These are phyloP conservation scores for Nannochloropsis granulata DNA, from an alignment of 108 stramenopile species.

Conservation along the genomic window DNA sequence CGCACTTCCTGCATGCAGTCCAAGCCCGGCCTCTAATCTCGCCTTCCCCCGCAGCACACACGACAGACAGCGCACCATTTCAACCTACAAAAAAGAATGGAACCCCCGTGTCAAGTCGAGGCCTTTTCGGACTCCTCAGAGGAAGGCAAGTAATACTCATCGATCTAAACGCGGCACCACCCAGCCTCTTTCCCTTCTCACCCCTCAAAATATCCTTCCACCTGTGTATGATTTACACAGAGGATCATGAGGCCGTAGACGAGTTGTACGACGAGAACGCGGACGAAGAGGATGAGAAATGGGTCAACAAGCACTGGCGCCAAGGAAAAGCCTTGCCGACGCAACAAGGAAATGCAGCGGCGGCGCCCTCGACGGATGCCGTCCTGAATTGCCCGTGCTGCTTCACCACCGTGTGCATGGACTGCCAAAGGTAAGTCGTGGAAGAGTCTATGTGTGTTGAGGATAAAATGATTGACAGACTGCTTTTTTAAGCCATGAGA, in stretches of 20 bases:
- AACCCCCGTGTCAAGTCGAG: too few relatives aligned
- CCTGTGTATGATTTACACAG: not conserved
- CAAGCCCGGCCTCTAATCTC: too few relatives aligned
- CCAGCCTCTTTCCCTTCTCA: too few relatives aligned
- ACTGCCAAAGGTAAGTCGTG: not conserved
- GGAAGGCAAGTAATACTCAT: too few relatives aligned
- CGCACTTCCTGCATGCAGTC: too few relatives aligned
- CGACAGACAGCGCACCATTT: too few relatives aligned
- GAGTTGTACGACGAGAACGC: not conserved
- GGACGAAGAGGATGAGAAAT: not conserved
- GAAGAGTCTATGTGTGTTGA: not conserved
- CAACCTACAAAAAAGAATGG: too few relatives aligned
- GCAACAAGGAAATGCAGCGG: not conserved
- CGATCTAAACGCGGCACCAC: too few relatives aligned
- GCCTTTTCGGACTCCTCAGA: too few relatives aligned
- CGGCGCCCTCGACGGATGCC: not conserved
- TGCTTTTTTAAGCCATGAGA: not conserved
- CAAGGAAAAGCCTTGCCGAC: not conserved
- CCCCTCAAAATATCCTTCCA: too few relatives aligned
- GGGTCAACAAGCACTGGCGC: not conserved
- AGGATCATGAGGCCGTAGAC: not conserved
- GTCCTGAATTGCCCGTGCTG: not conserved
- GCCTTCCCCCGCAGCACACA: too few relatives aligned
- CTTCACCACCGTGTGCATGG: not conserved
- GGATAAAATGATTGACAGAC: not conserved